These are phyloP conservation scores for Paramecium sexaurelia DNA, from an alignment of 73 alveolate species.

Conservation along the genomic window DNA sequence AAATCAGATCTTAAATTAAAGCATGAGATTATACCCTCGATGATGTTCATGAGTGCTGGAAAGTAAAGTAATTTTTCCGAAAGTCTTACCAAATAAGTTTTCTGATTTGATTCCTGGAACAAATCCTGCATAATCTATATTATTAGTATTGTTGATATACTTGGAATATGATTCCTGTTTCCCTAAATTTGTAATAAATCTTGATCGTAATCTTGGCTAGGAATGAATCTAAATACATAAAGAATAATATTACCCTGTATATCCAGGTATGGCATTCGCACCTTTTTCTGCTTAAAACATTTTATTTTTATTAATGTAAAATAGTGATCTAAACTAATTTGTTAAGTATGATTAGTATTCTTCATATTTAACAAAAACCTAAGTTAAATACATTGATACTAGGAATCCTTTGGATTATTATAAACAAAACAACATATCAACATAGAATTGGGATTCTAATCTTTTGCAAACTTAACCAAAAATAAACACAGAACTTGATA, in stretches of 20 bases:
- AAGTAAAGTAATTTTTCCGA: conserved; percentile 57
- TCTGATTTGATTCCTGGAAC: conserved; percentile 69
- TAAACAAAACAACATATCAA: not conserved
- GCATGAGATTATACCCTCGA: conserved; percentile 25
- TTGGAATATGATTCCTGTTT: conserved; percentile 53
- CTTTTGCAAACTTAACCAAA: not conserved
- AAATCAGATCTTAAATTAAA: conserved; percentile 35
- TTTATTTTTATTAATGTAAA: not conserved
- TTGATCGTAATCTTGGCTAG: conserved; percentile 38
- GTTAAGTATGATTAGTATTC: not conserved
- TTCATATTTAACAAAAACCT: not conserved
- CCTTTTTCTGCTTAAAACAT: conserved; percentile 57
- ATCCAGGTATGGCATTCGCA: conserved; percentile 63
- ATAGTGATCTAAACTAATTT: not conserved
- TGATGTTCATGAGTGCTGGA: conserved; percentile 62
- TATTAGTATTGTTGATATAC: not conserved
- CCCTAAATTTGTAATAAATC: conserved; percentile 9
- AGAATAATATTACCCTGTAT: conserved; percentile 15
- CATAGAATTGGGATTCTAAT: not conserved
- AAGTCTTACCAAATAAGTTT: conserved; percentile 65
- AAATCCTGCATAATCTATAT: conserved; percentile 66
- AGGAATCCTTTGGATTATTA: not conserved
- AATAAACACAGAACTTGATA: not conserved
- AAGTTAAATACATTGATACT: not conserved
- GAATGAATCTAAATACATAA: not conserved